Evolutionary conservation across 768 basidiomycete species (phyloP).

Genomic region (Podaxis carcinomalis): DNA sequence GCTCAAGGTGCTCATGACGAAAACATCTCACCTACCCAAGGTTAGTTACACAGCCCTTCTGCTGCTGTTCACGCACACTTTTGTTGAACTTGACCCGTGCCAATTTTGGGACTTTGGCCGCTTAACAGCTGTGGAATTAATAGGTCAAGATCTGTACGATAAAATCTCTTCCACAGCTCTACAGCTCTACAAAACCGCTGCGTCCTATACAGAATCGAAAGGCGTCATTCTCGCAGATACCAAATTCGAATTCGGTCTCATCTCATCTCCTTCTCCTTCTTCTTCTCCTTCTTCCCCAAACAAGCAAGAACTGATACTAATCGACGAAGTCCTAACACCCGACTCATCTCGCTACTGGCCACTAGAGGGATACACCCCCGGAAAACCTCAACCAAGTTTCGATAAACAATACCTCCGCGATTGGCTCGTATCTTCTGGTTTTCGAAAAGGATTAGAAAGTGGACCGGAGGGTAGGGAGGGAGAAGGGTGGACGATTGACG

Average conservation of each 20-base stretch:
- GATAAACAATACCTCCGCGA: conserved; percentile 97
- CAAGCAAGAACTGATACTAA: conserved; percentile 64
- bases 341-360: conserved; percentile 99
- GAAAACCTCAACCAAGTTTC: conserved; percentile 81
- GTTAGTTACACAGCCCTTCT: conserved; percentile 30
- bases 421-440: conserved; percentile 74
- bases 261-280: conserved; percentile 36
- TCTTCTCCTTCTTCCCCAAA: conserved; percentile 18
- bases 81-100: too few species aligned
- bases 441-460: conserved; percentile 72
- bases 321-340: conserved; percentile 96
- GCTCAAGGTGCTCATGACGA: conserved; percentile 93
- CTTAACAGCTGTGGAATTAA: conserved; percentile 62
- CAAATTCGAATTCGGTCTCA: conserved; percentile 96
- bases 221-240: conserved; percentile 97
- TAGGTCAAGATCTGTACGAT: conserved; percentile 62
- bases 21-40: conserved; percentile 84
- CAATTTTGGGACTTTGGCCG: too few species aligned
- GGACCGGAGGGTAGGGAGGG: conserved; percentile 63
- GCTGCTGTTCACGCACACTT: too few species aligned
- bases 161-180: conserved; percentile 59
- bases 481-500: conserved; percentile 75
- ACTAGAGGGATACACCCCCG: conserved; percentile 62
- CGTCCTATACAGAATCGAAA: conserved; percentile 62
- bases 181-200: conserved; percentile 68